Base-by-base conservation (phyloP, 2,329 filamentous ascomycete species). In the Cyclaneusma minus region DNA sequence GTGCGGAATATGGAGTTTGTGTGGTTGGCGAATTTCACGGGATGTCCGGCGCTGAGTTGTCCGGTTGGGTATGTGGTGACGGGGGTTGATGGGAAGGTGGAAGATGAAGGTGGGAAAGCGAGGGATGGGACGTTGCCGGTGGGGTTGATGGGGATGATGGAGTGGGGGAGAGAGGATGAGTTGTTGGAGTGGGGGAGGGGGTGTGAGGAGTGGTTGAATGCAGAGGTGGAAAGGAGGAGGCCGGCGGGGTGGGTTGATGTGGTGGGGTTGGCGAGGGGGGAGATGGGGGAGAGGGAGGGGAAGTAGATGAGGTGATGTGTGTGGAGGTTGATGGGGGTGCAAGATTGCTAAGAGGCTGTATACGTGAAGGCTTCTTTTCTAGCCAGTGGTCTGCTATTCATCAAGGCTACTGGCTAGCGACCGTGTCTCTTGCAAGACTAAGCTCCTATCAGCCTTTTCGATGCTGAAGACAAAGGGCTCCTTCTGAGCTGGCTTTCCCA, bases 1-100 rank as follows among this genome's bases (percentile, higher is more conserved):
- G 56, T 92, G n/a, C 59, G 66, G 14, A 80, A 68, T 44, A 92
- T 93, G 82, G 69, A 76, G 49, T 93, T 82, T 51, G 72, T 80
- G 10, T 92, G 79, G 66, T 52, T 92, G 18, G 78, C 84, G 5
- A 94, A 94, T 50, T 74, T 83, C 39, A 69, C 63, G 0, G 85
- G 85, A 0, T 73, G 74, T 25, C 85, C 85, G 1, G 71, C 80
- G 1, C 65, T 91, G 8, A 71, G 60, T 23, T 71, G 70, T 18
- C 83, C 85, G 0, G 71, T 80, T 7, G 84, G 81, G 1, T 92
- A 84, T 51, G 63, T 58, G 3, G n/a, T n/a, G n/a, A n/a, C n/a
- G n/a, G n/a, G n/a, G n/a, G n/a, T n/a, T n/a, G n/a, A n/a, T n/a
- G n/a, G n/a, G n/a, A n/a, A n/a, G n/a, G n/a, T n/a, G n/a, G 35